Percentiles rank a stretch among this genome's conserved stretches.
These are phyloP conservation scores for Amanita exitialis DNA, from an alignment of 768 basidiomycete species.

Conservation along the genomic window DNA sequence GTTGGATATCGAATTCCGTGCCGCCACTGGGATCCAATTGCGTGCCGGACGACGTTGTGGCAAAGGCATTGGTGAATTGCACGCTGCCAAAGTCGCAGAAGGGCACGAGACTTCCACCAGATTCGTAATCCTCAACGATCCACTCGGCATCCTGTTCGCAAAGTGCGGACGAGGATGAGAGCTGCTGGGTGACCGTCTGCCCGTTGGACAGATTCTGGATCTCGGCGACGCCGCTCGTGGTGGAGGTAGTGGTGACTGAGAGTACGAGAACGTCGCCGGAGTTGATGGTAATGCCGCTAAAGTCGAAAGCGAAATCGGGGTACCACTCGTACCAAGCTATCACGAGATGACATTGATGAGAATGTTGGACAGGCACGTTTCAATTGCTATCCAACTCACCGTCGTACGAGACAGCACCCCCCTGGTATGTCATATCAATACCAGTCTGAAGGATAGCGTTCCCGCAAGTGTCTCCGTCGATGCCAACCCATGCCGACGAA, in stretches of 20 bases:
- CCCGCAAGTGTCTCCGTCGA: slow-evolving; percentile 25
- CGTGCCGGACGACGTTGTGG: background rate
- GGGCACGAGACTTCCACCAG: background rate
- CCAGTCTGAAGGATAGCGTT: slow-evolving; percentile 25
- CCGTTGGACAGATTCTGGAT: background rate
- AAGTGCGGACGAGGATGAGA: slow-evolving; percentile 18
- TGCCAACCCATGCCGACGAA: slow-evolving; percentile 26
- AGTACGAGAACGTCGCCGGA: background rate
- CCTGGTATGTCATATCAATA: slow-evolving; percentile 19
- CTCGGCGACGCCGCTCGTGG: background rate
- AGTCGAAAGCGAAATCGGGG: background rate
- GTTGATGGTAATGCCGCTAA: background rate
- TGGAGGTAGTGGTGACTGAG: background rate
- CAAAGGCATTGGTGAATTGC: background rate
- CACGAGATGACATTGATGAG: too few species aligned
- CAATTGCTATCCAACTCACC: background rate
- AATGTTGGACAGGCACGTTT: too few species aligned
- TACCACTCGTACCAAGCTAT: slow-evolving; percentile 1
- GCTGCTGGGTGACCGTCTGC: slow-evolving; percentile 13
- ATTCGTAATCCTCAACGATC: slow-evolving; percentile 27
- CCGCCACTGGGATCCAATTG: background rate
- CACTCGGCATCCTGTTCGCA: slow-evolving; percentile 27
- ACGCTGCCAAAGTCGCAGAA: background rate
- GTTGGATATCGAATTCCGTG: background rate
- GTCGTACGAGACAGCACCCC: background rate